Evolutionary conservation across 345 rosid genomes (phyloP), one percentile per base, ranked within the genome.

Genomic region (Populus tremula): DNA sequence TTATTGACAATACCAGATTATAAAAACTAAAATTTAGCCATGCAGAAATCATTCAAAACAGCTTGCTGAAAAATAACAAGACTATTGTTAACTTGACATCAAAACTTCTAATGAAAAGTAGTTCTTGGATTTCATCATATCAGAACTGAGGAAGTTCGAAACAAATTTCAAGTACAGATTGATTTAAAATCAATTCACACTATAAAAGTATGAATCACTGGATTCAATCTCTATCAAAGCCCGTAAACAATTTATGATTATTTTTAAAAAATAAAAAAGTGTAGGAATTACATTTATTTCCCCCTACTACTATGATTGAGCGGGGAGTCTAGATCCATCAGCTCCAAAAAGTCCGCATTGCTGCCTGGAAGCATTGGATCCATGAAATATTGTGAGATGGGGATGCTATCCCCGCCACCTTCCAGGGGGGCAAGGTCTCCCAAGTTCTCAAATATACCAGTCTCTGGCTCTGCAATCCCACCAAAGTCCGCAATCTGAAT

Each of bases 281-380:
- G 25, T 0, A 20, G 61, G 10, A 21, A 54, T 21, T 20, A 54
- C 61, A 54, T 65, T 70, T 67, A 69, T 39, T 18, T 27, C 25
- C 18, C 36, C 1, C 53, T 12, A 39, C 72, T 17, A 39, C 72
- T 41, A 29, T 72, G 53, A 53, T 17, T 12, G 56, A 23, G 43
- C 14, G 88, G 88, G 10, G 6, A 31, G 12, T 82, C 84, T 33
- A 85, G 78, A 70, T 83, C 88, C 70, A 0, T 35, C 21, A 85
- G 54, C 82, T 85, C 88, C 67, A 85, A 53, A 74, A 2, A 83
- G 8, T 36, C 21, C 6, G 1, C 41, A 41, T 53, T 27, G 31
- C 70, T 78, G 8, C n/a, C 67, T 6, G 17, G 39, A n/a, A 9
- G 10, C 25, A 1, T 54, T 43, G 33, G 65, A 36, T 70, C 66